Evolutionary conservation across 2,329 filamentous ascomycete genomes (phyloP).

Genomic region (Didymella exigua): DNA sequence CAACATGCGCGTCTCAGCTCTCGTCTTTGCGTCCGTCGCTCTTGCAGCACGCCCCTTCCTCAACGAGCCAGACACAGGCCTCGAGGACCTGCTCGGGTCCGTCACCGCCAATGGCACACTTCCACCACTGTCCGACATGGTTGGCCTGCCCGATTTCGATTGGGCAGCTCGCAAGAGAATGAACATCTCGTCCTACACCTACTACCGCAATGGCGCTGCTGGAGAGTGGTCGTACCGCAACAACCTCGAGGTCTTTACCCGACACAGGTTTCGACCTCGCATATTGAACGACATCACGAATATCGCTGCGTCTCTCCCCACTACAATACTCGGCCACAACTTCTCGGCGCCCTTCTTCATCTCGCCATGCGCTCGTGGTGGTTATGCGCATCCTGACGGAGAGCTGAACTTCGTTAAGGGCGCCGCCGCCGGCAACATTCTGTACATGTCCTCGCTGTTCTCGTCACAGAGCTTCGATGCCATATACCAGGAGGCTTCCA

Average conservation of each 20-base stretch:
- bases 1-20: slow-evolving; percentile 31
- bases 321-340: slow-evolving; percentile 60
- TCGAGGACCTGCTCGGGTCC: slow-evolving; percentile 33
- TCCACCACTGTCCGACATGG: slow-evolving; percentile 53
- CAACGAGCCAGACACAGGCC: slow-evolving; percentile 46
- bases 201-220: slow-evolving; percentile 62
- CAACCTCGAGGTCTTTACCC: slow-evolving; percentile 61
- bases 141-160: slow-evolving; percentile 62
- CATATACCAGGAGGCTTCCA: slow-evolving; percentile 34
- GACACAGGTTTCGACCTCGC: slow-evolving; percentile 57
- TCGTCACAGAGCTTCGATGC: slow-evolving; percentile 42
- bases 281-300: slow-evolving; percentile 57
- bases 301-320: slow-evolving; percentile 47
- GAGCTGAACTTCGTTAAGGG: slow-evolving; percentile 59
- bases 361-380: slow-evolving; percentile 49
- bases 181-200: slow-evolving; percentile 58
- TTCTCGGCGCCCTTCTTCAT: slow-evolving; percentile 64
- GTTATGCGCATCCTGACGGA: slow-evolving; percentile 53
- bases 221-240: slow-evolving; percentile 63
- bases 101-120: slow-evolving; percentile 43
- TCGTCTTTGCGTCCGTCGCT: slow-evolving; percentile 32
- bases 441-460: slow-evolving; percentile 56
- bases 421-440: slow-evolving; percentile 56
- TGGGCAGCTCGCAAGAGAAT: slow-evolving; percentile 58
- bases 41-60: slow-evolving; percentile 43